These are phyloP conservation scores for Coemansia sp. DNA, from an alignment of 192 early-diverging fungal species.

Conservation along the genomic window DNA sequence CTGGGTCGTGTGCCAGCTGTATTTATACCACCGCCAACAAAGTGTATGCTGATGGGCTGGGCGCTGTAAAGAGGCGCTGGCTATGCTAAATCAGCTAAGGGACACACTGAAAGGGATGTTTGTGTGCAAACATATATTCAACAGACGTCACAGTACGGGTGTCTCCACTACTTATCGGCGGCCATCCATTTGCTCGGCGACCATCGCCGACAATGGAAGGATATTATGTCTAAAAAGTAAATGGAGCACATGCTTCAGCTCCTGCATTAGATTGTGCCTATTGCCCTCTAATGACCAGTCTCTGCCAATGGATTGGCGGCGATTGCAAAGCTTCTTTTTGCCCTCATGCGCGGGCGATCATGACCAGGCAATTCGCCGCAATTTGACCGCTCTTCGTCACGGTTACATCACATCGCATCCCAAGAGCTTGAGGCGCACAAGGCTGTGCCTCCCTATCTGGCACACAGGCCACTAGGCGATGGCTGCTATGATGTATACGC, in stretches of 20 bases:
- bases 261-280: neutral
- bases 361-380: slow-evolving; percentile 1
- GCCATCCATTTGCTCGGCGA: slow-evolving; percentile 6
- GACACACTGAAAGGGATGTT: neutral
- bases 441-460: neutral
- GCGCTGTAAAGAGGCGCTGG: neutral
- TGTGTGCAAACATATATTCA: neutral
- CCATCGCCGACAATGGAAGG: neutral
- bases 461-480: neutral
- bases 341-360: neutral
- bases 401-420: slow-evolving; percentile 1
- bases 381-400: neutral
- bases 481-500: neutral
- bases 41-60: neutral
- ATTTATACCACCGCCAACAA: slow-evolving; percentile 3
- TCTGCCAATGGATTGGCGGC: slow-evolving; percentile 9
- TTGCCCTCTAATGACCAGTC: neutral
- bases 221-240: neutral
- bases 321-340: slow-evolving; percentile 1
- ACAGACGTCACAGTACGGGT: neutral
- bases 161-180: neutral
- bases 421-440: neutral
- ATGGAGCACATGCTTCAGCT: slow-evolving; percentile 2
- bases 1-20: slow-evolving; percentile 1
- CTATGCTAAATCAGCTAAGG: neutral